These are phyloP conservation scores for Tricholoma matsutake DNA, from an alignment of 768 basidiomycete genomes.

Conservation along the genomic window DNA sequence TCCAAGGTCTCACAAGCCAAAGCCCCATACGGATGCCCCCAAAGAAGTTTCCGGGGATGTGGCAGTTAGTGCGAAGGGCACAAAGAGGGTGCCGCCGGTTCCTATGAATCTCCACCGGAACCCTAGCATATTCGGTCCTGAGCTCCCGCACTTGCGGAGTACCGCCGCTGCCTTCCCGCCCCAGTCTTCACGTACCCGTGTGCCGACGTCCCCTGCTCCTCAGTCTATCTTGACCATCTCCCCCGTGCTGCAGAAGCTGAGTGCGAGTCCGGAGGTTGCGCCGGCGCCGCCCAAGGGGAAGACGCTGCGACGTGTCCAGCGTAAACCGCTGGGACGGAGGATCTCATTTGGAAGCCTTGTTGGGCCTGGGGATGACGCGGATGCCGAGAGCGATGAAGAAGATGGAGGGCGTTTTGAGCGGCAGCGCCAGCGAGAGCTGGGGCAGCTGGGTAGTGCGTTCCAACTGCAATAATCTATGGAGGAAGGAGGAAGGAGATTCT, in stretches of 20 bases:
- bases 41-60: slow-evolving; percentile 1
- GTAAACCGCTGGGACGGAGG: slow-evolving; percentile 45
- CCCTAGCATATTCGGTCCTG: slow-evolving; percentile 65
- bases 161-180: slow-evolving; percentile 6
- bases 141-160: slow-evolving; percentile 47
- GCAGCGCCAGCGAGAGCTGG: slow-evolving; percentile 13
- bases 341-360: slow-evolving; percentile 65
- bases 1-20: slow-evolving; percentile 26
- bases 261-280: slow-evolving; percentile 10
- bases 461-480: slow-evolving; percentile 47
- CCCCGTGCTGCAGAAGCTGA: background rate
- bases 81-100: slow-evolving; percentile 20
- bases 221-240: slow-evolving; percentile 6
- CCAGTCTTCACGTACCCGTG: slow-evolving; percentile 5
- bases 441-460: slow-evolving; percentile 68
- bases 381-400: slow-evolving; percentile 34
- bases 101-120: slow-evolving; percentile 55
- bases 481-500: background rate
- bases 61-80: slow-evolving; percentile 5
- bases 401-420: slow-evolving; percentile 13
- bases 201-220: slow-evolving; percentile 13
- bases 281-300: slow-evolving; percentile 28
- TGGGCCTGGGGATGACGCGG: slow-evolving; percentile 35
- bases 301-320: slow-evolving; percentile 51
- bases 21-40: slow-evolving; percentile 10